These are phyloP conservation scores for Aspergillus ustus DNA, from an alignment of 2,329 filamentous ascomycete species.

Conservation along the genomic window DNA sequence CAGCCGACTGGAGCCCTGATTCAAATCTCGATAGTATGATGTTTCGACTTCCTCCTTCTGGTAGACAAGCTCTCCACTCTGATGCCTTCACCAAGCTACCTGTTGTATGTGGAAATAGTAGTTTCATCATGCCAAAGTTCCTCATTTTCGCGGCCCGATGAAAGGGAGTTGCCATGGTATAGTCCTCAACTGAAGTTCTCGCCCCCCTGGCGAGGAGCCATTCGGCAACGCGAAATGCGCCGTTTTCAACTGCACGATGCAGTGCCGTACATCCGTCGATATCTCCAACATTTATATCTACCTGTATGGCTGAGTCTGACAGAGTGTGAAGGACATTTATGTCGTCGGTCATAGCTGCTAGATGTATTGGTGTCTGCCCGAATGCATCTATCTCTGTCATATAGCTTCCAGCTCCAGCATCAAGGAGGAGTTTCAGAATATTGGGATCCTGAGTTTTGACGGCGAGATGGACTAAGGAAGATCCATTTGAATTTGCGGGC, in stretches of 20 bases:
- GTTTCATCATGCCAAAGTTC: neutral
- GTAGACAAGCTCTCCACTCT: slow-evolving; percentile 2
- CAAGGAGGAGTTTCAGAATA: neutral
- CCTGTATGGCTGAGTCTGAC: neutral
- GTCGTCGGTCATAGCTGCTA: neutral
- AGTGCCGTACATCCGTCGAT: slow-evolving; percentile 1
- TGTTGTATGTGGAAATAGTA: neutral
- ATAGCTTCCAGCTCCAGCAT: neutral
- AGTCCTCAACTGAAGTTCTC: neutral
- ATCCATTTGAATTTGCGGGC: neutral
- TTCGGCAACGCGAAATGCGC: neutral
- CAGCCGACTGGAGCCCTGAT: neutral
- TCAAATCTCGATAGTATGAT: neutral
- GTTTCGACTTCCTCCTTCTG: neutral
- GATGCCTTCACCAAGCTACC: neutral
- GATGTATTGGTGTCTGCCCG: neutral
- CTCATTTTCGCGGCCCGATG: neutral
- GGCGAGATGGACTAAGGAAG: neutral
- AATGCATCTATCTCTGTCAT: neutral
- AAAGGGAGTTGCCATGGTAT: neutral
- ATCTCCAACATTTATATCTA: neutral
- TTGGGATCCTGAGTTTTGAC: neutral
- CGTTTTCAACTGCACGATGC: neutral
- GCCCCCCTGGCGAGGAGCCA: neutral
- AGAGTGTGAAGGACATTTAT: neutral